A percentile compares a stretch with the other conserved stretches of the same genome.
phyloP scores from a whole-genome alignment of 2,329 filamentous ascomycete species.

The Colletotrichum ledebouriae region DNA sequence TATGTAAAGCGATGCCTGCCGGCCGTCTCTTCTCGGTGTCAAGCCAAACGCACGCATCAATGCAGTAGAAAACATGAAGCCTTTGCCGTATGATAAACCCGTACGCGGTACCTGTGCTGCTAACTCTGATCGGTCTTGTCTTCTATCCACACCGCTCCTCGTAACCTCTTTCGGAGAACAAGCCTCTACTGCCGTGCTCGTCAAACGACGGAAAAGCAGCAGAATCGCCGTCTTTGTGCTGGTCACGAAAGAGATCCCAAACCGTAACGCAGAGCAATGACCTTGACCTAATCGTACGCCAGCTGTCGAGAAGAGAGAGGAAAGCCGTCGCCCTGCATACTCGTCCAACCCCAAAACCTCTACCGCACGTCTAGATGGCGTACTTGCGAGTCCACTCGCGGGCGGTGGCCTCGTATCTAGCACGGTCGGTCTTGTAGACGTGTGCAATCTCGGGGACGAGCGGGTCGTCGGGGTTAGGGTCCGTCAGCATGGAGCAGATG shows the following conservation, averaged over 20 bases:
- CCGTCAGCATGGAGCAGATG: conserved; percentile 99
- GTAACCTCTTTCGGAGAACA: conserved; percentile 37
- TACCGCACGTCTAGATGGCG: conserved; percentile 76
- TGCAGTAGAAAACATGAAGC: conserved; percentile 53
- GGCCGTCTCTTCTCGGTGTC: conserved; percentile 34
- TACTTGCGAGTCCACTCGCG: conserved; percentile 99
- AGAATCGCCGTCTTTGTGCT: conserved; percentile 22
- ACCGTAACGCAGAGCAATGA: conserved; percentile 42
- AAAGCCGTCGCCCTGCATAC: conserved; percentile 41
- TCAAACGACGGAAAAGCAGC: background rate
- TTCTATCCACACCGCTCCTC: conserved; percentile 44
- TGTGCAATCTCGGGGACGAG: conserved; percentile 99
- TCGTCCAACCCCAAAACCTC: conserved; percentile 33
- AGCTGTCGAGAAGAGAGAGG: conserved; percentile 40
- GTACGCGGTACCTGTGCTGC: conserved; percentile 51
- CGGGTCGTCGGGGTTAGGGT: conserved; percentile 98
- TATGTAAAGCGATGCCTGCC: conserved; percentile 14
- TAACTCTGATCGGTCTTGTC: conserved; percentile 52
- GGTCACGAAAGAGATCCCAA: conserved; percentile 39
- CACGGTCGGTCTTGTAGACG: conserved; percentile 99
- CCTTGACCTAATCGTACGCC: conserved; percentile 41
- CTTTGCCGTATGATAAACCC: conserved; percentile 54
- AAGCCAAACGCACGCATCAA: conserved; percentile 42
- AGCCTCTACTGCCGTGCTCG: conserved; percentile 20
- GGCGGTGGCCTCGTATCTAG: conserved; percentile 95